A percentile compares a stretch with the other conserved stretches of the same genome.
phyloP scores from a whole-genome alignment of 257 asterid genomes.

The Penstemon davidsonii region DNA sequence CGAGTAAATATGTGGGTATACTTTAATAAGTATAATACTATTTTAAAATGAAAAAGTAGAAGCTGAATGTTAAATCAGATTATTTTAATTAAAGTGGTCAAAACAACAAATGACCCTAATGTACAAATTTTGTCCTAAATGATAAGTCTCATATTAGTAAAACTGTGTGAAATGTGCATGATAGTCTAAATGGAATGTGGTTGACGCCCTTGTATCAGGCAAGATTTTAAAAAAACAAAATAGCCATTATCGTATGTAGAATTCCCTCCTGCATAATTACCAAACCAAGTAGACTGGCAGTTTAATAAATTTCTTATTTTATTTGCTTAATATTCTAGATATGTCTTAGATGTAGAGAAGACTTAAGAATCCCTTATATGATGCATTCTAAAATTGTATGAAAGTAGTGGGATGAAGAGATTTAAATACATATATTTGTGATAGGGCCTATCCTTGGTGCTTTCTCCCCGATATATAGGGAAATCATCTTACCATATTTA shows the following conservation, averaged over 20 bases:
- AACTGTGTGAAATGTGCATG: not conserved
- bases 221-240: not conserved
- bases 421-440: not conserved
- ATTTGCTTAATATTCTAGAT: not conserved
- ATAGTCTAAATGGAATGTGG: slow-evolving; percentile 6
- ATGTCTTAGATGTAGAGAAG: not conserved
- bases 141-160: not conserved
- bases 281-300: slow-evolving; percentile 2
- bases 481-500: not conserved
- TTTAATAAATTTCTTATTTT: not conserved
- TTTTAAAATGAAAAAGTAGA: not conserved
- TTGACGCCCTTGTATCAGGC: not conserved
- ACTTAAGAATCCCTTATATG: not conserved
- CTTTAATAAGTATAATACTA: not conserved
- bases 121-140: not conserved
- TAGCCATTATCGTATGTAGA: not conserved
- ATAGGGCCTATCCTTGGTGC: not conserved
- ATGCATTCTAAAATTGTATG: not conserved
- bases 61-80: not conserved
- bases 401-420: not conserved
- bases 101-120: not conserved
- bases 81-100: not conserved
- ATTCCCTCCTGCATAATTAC: not conserved
- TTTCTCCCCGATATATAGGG: not conserved
- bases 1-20: not conserved